Conservation (phyloP, 2,329 filamentous ascomycete genomes). For the Aureobasidium sp. region DNA sequence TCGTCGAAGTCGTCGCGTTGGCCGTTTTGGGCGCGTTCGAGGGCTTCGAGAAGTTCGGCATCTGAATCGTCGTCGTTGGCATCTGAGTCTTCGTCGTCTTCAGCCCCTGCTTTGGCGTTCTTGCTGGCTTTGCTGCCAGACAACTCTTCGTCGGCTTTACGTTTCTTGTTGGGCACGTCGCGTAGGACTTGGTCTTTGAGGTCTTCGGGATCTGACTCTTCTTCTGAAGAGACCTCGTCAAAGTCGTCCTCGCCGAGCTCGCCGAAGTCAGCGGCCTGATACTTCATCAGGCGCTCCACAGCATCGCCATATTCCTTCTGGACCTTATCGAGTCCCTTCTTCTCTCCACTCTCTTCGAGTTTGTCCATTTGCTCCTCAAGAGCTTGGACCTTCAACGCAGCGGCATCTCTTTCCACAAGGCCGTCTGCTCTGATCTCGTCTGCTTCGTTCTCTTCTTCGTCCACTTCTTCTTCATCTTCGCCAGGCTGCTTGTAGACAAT, state of each 20-base stretch:
- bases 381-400: constrained; percentile 1
- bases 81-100: constrained; percentile 4
- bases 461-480: not conserved
- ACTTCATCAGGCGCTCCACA: constrained; percentile 7
- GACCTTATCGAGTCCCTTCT: not conserved
- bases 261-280: constrained; percentile 3
- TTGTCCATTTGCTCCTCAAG: constrained; percentile 5
- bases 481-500: constrained; percentile 12
- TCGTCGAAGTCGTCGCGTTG: constrained; percentile 1
- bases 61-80: constrained; percentile 13
- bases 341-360: not conserved
- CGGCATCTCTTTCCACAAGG: constrained; percentile 7
- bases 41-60: constrained; percentile 6
- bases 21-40: constrained; percentile 6
- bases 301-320: constrained; percentile 4
- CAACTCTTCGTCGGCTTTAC: not conserved
- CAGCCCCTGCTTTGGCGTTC: not conserved
- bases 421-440: constrained; percentile 13
- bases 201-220: constrained; percentile 5
- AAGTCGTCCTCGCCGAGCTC: constrained; percentile 6
- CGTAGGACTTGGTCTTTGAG: constrained; percentile 2
- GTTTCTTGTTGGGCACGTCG: not conserved
- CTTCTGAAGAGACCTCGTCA: not conserved
- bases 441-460: not conserved
- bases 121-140: not conserved